phyloP scores from a whole-genome alignment of 108 stramenopile genomes.

The Fragilaria radians region DNA sequence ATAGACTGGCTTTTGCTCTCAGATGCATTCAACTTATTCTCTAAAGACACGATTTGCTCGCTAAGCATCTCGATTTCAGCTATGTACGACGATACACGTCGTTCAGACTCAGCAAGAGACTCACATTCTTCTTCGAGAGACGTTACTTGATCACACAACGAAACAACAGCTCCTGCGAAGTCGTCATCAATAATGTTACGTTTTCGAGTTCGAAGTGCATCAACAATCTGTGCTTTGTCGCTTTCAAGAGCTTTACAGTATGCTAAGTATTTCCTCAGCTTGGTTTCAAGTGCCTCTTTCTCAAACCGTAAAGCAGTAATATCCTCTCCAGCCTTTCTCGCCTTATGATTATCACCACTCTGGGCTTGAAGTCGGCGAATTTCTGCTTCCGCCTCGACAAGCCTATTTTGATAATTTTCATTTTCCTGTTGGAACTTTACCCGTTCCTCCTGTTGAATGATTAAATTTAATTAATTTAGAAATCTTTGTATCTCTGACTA shows the following conservation, averaged over 20 bases:
- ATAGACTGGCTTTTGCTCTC: slow-evolving; percentile 30
- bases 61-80: slow-evolving; percentile 36
- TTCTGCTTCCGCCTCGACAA: slow-evolving; percentile 33
- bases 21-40: slow-evolving; percentile 6
- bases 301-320: slow-evolving; percentile 46
- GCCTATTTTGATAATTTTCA: slow-evolving; percentile 36
- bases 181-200: slow-evolving; percentile 45
- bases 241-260: slow-evolving; percentile 68
- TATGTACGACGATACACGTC: slow-evolving; percentile 26
- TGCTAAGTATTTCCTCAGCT: slow-evolving; percentile 70
- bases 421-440: slow-evolving; percentile 41
- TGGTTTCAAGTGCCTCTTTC: slow-evolving; percentile 66
- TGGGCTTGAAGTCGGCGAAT: slow-evolving; percentile 2
- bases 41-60: slow-evolving; percentile 28
- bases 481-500: background rate
- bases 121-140: slow-evolving; percentile 60
- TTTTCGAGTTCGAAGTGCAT: slow-evolving; percentile 27
- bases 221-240: slow-evolving; percentile 56
- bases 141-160: slow-evolving; percentile 53
- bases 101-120: slow-evolving; percentile 33
- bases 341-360: slow-evolving; percentile 13
- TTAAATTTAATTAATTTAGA: background rate
- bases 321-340: slow-evolving; percentile 23
- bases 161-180: slow-evolving; percentile 42
- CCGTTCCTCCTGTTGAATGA: slow-evolving; percentile 29